Evolutionary conservation across 345 rosid genomes (phyloP).

Genomic region (Ailanthus altissimus): DNA sequence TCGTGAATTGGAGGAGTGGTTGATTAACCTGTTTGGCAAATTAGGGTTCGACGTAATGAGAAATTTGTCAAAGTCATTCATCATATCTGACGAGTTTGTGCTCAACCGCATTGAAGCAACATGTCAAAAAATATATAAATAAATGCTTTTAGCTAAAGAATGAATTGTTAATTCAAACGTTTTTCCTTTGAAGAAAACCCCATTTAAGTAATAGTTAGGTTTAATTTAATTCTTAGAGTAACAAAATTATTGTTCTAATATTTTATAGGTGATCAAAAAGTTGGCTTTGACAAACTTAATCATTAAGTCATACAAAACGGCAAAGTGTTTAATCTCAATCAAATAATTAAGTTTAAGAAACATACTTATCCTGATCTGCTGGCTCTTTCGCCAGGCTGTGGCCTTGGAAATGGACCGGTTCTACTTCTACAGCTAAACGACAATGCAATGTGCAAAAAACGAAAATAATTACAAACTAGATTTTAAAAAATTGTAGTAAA

Average conservation of each 20-base stretch:
- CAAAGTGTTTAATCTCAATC: too few species aligned
- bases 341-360: background rate
- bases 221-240: background rate
- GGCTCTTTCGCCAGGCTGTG: conserved; percentile 16
- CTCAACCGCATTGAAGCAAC: background rate
- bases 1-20: background rate
- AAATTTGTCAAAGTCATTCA: background rate
- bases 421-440: background rate
- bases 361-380: conserved; percentile 10
- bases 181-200: too few species aligned
- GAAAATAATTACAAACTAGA: background rate
- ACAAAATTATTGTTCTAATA: background rate
- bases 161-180: background rate
- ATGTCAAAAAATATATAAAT: too few species aligned
- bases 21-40: background rate
- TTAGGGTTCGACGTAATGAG: background rate
- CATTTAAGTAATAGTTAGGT: background rate
- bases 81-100: background rate
- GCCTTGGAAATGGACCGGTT: conserved; percentile 7
- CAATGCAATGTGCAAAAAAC: background rate
- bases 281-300: background rate
- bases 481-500: background rate
- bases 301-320: background rate
- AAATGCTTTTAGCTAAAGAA: background rate
- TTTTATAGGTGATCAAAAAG: background rate